phyloP scores from a whole-genome alignment of 2,329 filamentous ascomycete genomes.

The Botrytis porri region DNA sequence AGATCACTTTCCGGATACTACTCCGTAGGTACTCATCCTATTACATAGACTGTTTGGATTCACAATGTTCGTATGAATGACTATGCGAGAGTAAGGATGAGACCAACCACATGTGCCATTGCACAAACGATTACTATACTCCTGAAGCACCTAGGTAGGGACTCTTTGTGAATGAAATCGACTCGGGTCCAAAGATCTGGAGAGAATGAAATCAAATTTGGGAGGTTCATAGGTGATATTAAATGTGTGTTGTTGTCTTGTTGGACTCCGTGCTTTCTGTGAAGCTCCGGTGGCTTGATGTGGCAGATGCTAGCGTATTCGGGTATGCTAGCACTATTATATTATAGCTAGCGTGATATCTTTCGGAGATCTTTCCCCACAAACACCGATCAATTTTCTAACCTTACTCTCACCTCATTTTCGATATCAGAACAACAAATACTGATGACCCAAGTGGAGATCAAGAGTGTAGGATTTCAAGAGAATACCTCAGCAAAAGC shows the following conservation, averaged over 20 bases:
- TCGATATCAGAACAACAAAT: not conserved
- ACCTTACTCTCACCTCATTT: not conserved
- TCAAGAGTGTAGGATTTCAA: not conserved
- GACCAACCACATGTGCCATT: not conserved
- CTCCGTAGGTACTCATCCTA: not conserved
- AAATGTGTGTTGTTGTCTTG: not conserved
- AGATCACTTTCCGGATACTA: not conserved
- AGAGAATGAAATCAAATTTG: not conserved
- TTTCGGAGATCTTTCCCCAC: slow-evolving; percentile 8
- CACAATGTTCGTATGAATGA: not conserved
- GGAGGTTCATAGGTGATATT: not conserved
- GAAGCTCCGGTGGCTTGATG: not conserved
- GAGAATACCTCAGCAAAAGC: not conserved
- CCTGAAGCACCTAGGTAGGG: not conserved
- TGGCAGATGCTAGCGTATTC: not conserved
- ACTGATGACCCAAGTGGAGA: not conserved
- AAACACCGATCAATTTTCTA: slow-evolving; percentile 1
- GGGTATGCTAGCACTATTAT: not conserved
- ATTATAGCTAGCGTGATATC: not conserved
- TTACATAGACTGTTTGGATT: not conserved
- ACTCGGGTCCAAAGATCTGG: not conserved
- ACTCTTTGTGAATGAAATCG: not conserved
- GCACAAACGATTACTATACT: not conserved
- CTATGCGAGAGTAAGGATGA: not conserved
- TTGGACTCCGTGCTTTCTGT: not conserved